Conservation (phyloP, 305 asterid genomes). For the Caryopteris hybrid region DNA sequence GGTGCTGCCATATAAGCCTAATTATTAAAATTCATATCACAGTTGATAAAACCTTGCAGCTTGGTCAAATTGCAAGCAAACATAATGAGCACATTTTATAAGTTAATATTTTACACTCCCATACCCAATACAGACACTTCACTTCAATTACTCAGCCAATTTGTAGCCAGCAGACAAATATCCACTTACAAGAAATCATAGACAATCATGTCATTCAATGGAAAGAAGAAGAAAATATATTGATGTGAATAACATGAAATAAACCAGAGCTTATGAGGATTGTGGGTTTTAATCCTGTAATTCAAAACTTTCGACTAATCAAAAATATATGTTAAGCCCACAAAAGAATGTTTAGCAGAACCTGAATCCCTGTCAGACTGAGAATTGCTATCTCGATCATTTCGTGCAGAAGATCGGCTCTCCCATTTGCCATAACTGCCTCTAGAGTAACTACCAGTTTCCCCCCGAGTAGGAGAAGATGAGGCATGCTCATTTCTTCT, state of each 20-base stretch:
- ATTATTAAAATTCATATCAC: not conserved
- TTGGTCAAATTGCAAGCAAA: not conserved
- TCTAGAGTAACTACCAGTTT: conserved; percentile 43
- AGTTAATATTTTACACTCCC: not conserved
- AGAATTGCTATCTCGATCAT: conserved; percentile 73
- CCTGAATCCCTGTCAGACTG: conserved; percentile 89
- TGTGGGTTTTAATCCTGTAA: not conserved
- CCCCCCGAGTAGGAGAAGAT: conserved; percentile 80
- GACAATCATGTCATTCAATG: not conserved
- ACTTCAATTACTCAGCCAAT: not conserved
- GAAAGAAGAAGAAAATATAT: not conserved
- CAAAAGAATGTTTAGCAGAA: conserved; percentile 24
- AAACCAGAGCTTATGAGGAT: not conserved
- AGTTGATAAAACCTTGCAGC: not conserved
- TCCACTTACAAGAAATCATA: not conserved
- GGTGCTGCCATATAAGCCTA: not conserved
- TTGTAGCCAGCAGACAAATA: not conserved
- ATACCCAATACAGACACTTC: not conserved
- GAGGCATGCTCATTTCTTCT: conserved; percentile 63
- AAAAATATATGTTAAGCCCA: not conserved
- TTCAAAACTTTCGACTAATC: not conserved
- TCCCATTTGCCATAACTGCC: conserved; percentile 93
- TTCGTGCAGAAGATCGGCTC: conserved; percentile 54
- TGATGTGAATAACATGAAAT: not conserved
- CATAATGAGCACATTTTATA: not conserved